These are phyloP conservation scores for Trichomonascaceae sp. DNA, from an alignment of 1,139 yeast genomes.

Conservation along the genomic window DNA sequence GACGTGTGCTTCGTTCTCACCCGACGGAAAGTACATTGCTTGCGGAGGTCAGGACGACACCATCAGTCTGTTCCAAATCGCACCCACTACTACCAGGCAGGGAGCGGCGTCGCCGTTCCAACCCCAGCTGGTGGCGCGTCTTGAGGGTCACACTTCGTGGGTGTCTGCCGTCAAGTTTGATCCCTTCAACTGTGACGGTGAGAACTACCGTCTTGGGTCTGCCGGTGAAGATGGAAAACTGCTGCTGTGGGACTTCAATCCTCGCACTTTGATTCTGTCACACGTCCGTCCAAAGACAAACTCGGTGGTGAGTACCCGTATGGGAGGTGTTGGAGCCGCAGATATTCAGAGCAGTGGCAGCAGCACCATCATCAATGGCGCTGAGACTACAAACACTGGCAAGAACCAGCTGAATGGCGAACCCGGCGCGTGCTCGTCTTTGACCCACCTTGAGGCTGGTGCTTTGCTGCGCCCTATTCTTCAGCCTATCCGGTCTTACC, in stretches of 20 bases:
- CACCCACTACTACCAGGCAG: too few species aligned
- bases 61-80: constrained; percentile 27
- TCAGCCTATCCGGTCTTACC: constrained; percentile 18
- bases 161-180: constrained; percentile 39
- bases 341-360: neutral
- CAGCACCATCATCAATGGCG: constrained; percentile 1
- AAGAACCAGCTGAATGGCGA: neutral
- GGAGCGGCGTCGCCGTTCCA: constrained; percentile 16
- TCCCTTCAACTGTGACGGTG: constrained; percentile 23
- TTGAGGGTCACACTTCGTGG: constrained; percentile 61
- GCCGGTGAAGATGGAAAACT: constrained; percentile 63
- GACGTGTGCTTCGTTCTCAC: constrained; percentile 43
- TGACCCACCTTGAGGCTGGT: neutral
- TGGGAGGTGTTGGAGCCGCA: neutral
- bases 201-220: constrained; percentile 43
- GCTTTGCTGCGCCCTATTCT: constrained; percentile 6
- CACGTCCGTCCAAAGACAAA: constrained; percentile 5
- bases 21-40: constrained; percentile 48
- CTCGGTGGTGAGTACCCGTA: neutral
- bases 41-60: constrained; percentile 38
- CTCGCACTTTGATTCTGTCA: constrained; percentile 33
- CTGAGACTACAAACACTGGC: constrained; percentile 1
- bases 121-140: constrained; percentile 24
- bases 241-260: constrained; percentile 62
- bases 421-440: constrained; percentile 1